These are phyloP conservation scores for Mimosa bimucronata DNA, from an alignment of 306 rosid genomes.

Conservation along the genomic window DNA sequence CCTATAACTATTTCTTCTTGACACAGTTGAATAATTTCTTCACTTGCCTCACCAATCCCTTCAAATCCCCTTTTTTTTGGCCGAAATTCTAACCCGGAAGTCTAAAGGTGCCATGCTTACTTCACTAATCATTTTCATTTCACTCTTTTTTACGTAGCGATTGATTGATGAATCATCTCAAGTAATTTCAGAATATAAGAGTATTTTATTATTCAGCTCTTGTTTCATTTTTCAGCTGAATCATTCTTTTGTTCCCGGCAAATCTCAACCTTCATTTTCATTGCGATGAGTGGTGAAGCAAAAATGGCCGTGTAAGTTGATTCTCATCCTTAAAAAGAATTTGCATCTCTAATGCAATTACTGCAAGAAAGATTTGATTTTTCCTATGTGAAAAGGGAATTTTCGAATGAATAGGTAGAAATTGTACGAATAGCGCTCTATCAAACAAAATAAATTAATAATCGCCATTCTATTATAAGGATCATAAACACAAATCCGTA, in stretches of 20 bases:
- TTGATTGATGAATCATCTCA: no score
- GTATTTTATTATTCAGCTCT: background rate
- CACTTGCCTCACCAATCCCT: background rate
- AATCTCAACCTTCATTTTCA: background rate
- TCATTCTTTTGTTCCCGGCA: background rate
- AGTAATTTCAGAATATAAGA: no score
- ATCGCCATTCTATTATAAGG: background rate
- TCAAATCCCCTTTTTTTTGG: background rate
- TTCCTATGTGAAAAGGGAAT: background rate
- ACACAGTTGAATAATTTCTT: background rate
- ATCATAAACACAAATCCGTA: background rate
- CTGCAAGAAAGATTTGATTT: background rate
- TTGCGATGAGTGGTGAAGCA: background rate
- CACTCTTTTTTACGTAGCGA: background rate
- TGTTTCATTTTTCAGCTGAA: background rate
- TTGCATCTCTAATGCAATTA: background rate
- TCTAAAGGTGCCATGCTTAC: background rate
- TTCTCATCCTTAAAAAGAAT: background rate
- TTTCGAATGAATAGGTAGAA: background rate
- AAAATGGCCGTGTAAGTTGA: constrained; percentile 36
- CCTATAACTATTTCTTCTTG: background rate
- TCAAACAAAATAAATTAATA: background rate
- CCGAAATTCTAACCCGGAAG: background rate
- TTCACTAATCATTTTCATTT: background rate
- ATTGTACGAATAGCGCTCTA: background rate